Evolutionary conservation across 1,284 basidiomycete species (phyloP).

Genomic region (Porogramme epimiltina): DNA sequence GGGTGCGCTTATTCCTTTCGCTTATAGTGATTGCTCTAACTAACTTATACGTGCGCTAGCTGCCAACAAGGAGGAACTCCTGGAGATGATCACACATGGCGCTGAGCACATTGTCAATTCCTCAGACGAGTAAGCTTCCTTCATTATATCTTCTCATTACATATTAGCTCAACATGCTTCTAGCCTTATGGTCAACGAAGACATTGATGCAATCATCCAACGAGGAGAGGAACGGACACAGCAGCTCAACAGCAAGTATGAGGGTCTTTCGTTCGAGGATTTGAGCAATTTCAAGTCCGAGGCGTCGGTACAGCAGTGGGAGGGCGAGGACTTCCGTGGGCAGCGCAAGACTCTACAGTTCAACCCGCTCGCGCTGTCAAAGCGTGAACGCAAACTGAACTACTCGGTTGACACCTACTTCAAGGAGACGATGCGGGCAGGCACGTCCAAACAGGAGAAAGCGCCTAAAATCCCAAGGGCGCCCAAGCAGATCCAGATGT

Average conservation of each 20-base stretch:
- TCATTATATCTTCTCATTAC: background rate
- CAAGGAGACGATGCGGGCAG: slow-evolving; percentile 87
- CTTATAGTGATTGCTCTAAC: background rate
- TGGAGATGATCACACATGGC: slow-evolving; percentile 99
- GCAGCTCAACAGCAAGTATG: slow-evolving; percentile 92
- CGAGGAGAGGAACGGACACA: slow-evolving; percentile 91
- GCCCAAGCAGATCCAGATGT: slow-evolving; percentile 89
- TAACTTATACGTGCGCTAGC: slow-evolving; percentile 40
- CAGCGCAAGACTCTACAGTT: slow-evolving; percentile 75
- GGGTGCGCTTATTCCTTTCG: slow-evolving; percentile 38
- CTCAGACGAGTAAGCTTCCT: slow-evolving; percentile 54
- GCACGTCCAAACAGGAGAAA: slow-evolving; percentile 81
- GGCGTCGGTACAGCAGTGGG: slow-evolving; percentile 90
- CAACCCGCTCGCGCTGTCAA: slow-evolving; percentile 89
- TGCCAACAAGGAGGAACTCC: slow-evolving; percentile 93
- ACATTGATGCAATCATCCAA: slow-evolving; percentile 93
- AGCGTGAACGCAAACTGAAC: slow-evolving; percentile 94
- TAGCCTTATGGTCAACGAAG: slow-evolving; percentile 84
- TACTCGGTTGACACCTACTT: slow-evolving; percentile 96
- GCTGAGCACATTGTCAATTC: slow-evolving; percentile 96
- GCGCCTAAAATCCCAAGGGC: slow-evolving; percentile 83
- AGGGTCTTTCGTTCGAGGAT: slow-evolving; percentile 91
- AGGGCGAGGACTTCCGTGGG: slow-evolving; percentile 89
- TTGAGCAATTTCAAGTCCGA: slow-evolving; percentile 97
- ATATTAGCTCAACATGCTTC: slow-evolving; percentile 1